Conservation (phyloP, 1,139 yeast genomes). For the Lodderomyces margitis region DNA sequence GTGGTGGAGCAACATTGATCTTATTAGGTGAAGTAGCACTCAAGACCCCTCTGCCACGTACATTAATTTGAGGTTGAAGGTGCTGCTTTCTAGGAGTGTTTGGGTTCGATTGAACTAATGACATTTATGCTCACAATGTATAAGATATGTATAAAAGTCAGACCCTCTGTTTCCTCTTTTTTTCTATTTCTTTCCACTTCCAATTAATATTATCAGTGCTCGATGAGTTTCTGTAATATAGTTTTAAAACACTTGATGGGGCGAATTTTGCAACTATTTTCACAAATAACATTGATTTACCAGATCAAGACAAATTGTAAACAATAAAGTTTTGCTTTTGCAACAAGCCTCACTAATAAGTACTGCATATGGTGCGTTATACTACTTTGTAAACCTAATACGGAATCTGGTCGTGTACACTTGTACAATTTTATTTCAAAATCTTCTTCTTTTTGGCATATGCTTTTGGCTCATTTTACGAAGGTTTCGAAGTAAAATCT, state of each 20-base stretch:
- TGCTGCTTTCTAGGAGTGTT: neutral
- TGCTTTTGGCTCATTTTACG: too few relatives aligned
- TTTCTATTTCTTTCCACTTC: neutral
- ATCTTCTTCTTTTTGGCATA: neutral
- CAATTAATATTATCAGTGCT: too few relatives aligned
- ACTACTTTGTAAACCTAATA: neutral
- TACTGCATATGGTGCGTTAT: neutral
- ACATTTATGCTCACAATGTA: too few relatives aligned
- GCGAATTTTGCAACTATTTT: neutral
- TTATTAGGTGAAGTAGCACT: constrained; percentile 3
- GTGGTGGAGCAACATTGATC: neutral
- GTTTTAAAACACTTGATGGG: too few relatives aligned
- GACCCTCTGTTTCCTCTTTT: neutral
- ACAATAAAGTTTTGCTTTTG: neutral
- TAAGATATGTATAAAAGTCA: too few relatives aligned
- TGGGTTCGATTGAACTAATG: neutral
- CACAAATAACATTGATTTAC: too few relatives aligned
- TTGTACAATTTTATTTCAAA: too few relatives aligned
- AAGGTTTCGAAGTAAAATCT: too few relatives aligned
- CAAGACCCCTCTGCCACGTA: neutral
- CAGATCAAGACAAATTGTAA: neutral
- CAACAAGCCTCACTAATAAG: neutral
- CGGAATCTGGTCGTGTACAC: neutral
- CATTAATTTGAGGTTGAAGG: neutral
- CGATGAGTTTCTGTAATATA: too few relatives aligned